These are phyloP conservation scores for Friedmanniomyces endolithicus DNA, from an alignment of 495 filamentous ascomycete genomes.

Conservation along the genomic window DNA sequence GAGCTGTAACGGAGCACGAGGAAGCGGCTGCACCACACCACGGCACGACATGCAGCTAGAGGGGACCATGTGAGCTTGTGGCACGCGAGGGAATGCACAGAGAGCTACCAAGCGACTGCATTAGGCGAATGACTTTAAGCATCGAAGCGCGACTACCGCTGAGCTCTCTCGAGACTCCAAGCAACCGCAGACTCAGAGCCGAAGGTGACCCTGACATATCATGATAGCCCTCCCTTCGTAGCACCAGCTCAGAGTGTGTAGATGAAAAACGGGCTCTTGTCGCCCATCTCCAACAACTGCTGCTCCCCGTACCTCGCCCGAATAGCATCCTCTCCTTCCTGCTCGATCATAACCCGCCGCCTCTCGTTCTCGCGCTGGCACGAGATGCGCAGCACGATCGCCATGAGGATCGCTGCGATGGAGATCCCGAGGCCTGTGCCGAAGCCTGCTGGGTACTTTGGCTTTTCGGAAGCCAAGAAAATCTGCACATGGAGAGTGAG, in stretches of 20 bases:
- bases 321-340: constrained; percentile 10
- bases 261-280: constrained; percentile 10
- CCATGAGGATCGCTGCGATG: constrained; percentile 46
- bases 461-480: constrained; percentile 1
- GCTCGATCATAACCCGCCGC: constrained; percentile 6
- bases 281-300: constrained; percentile 9
- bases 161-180: background rate
- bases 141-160: background rate
- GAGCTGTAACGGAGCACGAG: background rate
- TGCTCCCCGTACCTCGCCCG: constrained; percentile 7
- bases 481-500: background rate
- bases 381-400: constrained; percentile 39
- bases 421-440: constrained; percentile 57
- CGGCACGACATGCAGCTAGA: background rate
- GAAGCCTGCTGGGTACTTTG: constrained; percentile 46
- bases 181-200: too few relatives aligned
- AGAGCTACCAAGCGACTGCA: too few relatives aligned
- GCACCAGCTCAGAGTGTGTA: background rate
- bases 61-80: background rate
- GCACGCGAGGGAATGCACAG: too few relatives aligned
- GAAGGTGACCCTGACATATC: too few relatives aligned
- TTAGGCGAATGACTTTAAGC: background rate
- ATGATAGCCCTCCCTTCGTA: too few relatives aligned
- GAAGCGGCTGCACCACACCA: background rate
- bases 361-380: constrained; percentile 48